phyloP scores from a whole-genome alignment of 2,329 filamentous ascomycete species.

The Didymella glomerata region DNA sequence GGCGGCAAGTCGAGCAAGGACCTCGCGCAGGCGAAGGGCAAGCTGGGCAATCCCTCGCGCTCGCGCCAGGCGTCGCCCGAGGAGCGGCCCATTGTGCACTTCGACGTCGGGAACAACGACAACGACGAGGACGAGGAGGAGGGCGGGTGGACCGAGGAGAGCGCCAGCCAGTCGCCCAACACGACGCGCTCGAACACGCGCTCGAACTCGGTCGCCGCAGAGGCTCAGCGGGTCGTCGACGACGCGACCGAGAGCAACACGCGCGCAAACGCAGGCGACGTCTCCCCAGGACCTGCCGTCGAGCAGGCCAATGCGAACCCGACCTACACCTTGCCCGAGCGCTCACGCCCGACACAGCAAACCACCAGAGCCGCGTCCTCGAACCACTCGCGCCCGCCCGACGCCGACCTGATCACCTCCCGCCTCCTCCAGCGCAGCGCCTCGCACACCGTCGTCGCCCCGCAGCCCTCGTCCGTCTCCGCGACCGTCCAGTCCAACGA shows the following conservation, averaged over 20 bases:
- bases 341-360: conserved; percentile 34
- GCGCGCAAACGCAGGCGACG: conserved; percentile 24
- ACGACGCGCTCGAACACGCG: conserved; percentile 54
- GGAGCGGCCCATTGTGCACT: conserved; percentile 52
- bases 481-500: conserved; percentile 58
- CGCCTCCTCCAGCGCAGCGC: conserved; percentile 71
- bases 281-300: conserved; percentile 20
- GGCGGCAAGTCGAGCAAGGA: conserved; percentile 49
- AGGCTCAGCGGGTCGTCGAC: conserved; percentile 40
- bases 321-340: conserved; percentile 38
- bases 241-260: conserved; percentile 35
- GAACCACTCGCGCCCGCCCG: conserved; percentile 52
- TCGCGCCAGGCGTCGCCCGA: conserved; percentile 47
- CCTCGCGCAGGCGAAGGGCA: conserved; percentile 40
- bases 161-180: conserved; percentile 53
- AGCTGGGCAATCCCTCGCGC: conserved; percentile 41
- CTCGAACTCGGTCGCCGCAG: conserved; percentile 52
- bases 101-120: conserved; percentile 49
- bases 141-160: conserved; percentile 55
- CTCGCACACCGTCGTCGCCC: conserved; percentile 65
- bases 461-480: conserved; percentile 70
- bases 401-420: conserved; percentile 73
- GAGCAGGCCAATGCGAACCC: conserved; percentile 10
- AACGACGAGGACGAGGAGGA: conserved; percentile 42
- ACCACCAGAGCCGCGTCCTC: conserved; percentile 46